These are phyloP conservation scores for Phaeosphaeriaceae sp. DNA, from an alignment of 2,329 filamentous ascomycete species.

Conservation along the genomic window DNA sequence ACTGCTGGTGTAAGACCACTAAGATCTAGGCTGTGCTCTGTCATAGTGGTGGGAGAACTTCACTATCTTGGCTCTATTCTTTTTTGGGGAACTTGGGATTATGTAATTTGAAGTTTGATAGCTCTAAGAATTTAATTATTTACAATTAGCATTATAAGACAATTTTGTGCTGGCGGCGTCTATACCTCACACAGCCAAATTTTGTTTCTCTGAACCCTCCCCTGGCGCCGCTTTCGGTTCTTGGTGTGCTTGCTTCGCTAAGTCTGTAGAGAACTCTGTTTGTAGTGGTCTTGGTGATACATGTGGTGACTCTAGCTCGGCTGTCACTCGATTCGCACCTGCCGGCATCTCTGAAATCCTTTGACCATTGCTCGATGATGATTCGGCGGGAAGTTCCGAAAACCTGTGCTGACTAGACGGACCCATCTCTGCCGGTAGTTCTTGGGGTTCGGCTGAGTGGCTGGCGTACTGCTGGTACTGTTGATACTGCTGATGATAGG, in stretches of 20 bases:
- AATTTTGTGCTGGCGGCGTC: neutral
- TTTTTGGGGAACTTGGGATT: neutral
- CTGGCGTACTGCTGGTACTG: constrained; percentile 25
- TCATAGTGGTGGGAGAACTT: neutral
- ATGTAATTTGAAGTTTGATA: neutral
- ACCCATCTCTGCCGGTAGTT: constrained; percentile 22
- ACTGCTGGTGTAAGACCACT: neutral
- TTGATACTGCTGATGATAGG: constrained; percentile 12
- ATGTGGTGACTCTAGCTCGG: constrained; percentile 29
- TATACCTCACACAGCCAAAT: neutral
- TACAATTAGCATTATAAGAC: constrained; percentile 3
- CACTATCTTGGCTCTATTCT: neutral
- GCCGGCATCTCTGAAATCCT: constrained; percentile 31
- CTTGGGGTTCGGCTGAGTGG: constrained; percentile 19
- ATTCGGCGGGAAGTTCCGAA: constrained; percentile 33
- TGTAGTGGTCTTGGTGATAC: constrained; percentile 23
- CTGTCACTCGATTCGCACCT: constrained; percentile 3
- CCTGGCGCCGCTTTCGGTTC: constrained; percentile 19
- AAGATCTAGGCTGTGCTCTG: neutral
- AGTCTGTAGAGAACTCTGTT: constrained; percentile 15
- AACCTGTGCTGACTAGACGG: constrained; percentile 14
- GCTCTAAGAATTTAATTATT: neutral
- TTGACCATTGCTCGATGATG: constrained; percentile 9
- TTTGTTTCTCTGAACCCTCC: neutral
- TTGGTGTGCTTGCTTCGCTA: constrained; percentile 13